A percentile compares a stretch with the other conserved stretches of the same genome.
Conservation (phyloP, 2,329 filamentous ascomycete genomes). For the Pseudocercospora ulei region DNA sequence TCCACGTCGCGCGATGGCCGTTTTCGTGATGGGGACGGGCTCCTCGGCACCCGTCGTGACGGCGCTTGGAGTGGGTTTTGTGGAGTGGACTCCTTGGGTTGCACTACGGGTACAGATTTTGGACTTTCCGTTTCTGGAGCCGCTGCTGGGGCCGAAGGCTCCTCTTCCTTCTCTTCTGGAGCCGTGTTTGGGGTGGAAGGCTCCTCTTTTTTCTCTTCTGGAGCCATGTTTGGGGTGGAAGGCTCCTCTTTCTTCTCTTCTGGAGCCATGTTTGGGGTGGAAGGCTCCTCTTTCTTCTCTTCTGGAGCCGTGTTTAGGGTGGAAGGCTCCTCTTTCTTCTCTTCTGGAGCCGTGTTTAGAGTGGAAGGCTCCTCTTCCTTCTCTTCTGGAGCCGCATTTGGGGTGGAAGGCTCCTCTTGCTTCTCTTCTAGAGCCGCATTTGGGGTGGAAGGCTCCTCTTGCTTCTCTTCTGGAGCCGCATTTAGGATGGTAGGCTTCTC, state of each 20-base stretch:
- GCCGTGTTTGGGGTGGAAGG: neutral
- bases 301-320: neutral
- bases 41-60: constrained; percentile 1
- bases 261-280: no score
- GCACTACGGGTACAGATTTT: neutral
- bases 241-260: constrained; percentile 1
- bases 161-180: constrained; percentile 1
- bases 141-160: neutral
- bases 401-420: neutral
- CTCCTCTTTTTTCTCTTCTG: constrained; percentile 3
- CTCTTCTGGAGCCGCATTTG: constrained; percentile 3
- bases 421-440: no score
- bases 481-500: neutral
- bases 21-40: constrained; percentile 5
- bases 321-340: constrained; percentile 2
- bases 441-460: no score
- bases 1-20: constrained; percentile 16
- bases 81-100: constrained; percentile 9
- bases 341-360: no score
- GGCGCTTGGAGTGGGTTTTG: constrained; percentile 8
- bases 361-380: neutral
- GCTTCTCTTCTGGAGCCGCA: neutral
- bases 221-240: neutral
- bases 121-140: neutral
- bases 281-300: constrained; percentile 2